Base-by-base conservation (phyloP, 2,329 filamentous ascomycete species). In the Scedosporium boydii region DNA sequence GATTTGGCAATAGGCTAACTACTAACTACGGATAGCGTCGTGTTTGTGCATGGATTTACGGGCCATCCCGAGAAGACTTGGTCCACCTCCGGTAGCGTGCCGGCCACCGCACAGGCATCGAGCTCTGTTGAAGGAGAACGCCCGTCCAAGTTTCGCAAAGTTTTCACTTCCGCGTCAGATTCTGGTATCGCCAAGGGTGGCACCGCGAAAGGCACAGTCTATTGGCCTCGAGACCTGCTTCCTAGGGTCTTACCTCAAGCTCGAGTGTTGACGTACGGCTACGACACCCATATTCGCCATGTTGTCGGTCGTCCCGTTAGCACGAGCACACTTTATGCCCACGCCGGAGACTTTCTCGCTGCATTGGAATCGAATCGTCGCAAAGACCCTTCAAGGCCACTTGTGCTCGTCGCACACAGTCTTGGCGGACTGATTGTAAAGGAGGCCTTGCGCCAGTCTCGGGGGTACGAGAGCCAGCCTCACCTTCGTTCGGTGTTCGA, bases 391-490 rank as follows among this genome's bases (percentile, higher is more conserved):
- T 23, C 23, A 7, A 65, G 69, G 23, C 71, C 72, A 10, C 18
- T 72, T 6, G 21, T 74, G 0, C 72, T 72, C 63, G 59, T 75
- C 10, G 71, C 64, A 1, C 72, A 75, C 58, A 75, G 73, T 59
- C 69, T 75, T 1, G 73, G 73, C 1, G 72, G 73, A 0, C 68
- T 74, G 7, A 61, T 74, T 14, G 67, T 72, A 29, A 74, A 74
- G 29, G 69, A 73, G 38, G 59, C 53, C 18, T 46, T 67, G 6
- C 44, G 60, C 23, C 62, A 16, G 55, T 67, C 67, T 29, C 62
- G 46, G 2, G 59, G 60, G 55, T 56, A 18, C 12, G 12, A 29
- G 7, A 46, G 14, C 4, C 63, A 67, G 4, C 7, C 61, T 5
- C 60, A 68, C 10, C 60, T 71, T 5, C 57, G 38, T 12, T 3